These are phyloP conservation scores for Eimeria tenella DNA, from an alignment of 169 alveolate species.

Conservation along the genomic window DNA sequence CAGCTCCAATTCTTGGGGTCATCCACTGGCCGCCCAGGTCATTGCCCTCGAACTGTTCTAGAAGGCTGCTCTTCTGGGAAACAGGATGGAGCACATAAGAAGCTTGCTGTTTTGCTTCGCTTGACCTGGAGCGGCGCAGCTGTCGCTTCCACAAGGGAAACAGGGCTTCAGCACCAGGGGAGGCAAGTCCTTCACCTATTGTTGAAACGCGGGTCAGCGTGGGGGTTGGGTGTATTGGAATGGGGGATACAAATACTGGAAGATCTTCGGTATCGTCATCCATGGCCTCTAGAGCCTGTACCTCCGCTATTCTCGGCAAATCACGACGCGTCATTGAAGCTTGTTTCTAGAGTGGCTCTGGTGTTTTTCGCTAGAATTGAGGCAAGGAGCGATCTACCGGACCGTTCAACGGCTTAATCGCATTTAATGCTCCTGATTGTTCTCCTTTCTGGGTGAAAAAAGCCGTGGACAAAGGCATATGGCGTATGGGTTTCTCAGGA, in stretches of 20 bases:
- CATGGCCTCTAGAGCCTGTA: not conserved
- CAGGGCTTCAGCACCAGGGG: constrained; percentile 37
- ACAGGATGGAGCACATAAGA: constrained; percentile 18
- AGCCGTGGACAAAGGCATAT: not conserved
- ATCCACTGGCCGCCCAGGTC: constrained; percentile 67
- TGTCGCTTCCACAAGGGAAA: constrained; percentile 67
- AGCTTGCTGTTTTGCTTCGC: constrained; percentile 19
- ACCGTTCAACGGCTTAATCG: not conserved
- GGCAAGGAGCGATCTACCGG: not conserved
- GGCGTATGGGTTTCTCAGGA: not conserved
- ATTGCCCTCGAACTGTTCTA: constrained; percentile 3
- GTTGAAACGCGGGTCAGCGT: constrained; percentile 64
- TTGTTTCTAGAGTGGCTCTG: no score
- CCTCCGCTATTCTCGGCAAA: not conserved
- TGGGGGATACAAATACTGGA: constrained; percentile 68
- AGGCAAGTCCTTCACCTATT: constrained; percentile 39
- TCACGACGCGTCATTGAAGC: constrained; percentile 15
- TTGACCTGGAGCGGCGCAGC: constrained; percentile 61
- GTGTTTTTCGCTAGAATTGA: not conserved
- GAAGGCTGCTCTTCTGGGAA: not conserved
- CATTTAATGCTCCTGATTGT: not conserved
- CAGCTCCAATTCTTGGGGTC: constrained; percentile 17
- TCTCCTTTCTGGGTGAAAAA: not conserved
- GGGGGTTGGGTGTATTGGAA: constrained; percentile 48
- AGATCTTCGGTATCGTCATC: constrained; percentile 53